Evolutionary conservation across 345 rosid genomes (phyloP), one percentile per base, ranked within the genome.

Genomic region (Crucihimalaya himalaica): DNA sequence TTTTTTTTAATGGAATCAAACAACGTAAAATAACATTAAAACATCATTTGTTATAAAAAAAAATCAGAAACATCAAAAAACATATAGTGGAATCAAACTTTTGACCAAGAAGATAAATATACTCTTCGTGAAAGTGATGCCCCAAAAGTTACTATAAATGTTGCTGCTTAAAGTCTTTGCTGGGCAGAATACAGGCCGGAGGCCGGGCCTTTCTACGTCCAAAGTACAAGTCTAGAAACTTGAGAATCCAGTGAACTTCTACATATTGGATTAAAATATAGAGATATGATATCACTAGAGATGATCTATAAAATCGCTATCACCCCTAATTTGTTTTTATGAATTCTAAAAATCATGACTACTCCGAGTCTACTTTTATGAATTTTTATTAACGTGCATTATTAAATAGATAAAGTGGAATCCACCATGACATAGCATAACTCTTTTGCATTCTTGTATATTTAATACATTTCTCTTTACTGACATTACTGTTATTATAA

Each of bases 231-330:
- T 45, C 45, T 75, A 68, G 73, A 75, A 39, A n/a, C 53, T 66
- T 52, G 73, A 74, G 73, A 74, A 58, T 66, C 73, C 73, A 65
- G 59, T 73, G 52, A 56, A 47, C 61, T 47, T 73, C 52, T 66
- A 57, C 66, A 42, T 43, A 43, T 18, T 46, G 21, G 11, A 18
- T 52, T 52, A 23, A 12, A 0, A 52, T 52, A 52, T 23, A 52
- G 31, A 23, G n/a, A 23, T 25, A 14, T 8, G 7, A 12, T 51
- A 12, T 14, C 25, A 52, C 16, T 52, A 52, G 16, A 12, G 56
- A 51, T 21, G 28, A 13, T 25, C 25, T 34, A 11, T 23, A 25
- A 25, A 52, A 23, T 52, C 32, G 13, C 25, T 23, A 20, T 5
- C 9, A 40, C 1, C 20, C 14, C 27, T 48, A 18, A 48, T 48